Conservation (phyloP, 495 filamentous ascomycete genomes). For the Cryomyces minteri region DNA sequence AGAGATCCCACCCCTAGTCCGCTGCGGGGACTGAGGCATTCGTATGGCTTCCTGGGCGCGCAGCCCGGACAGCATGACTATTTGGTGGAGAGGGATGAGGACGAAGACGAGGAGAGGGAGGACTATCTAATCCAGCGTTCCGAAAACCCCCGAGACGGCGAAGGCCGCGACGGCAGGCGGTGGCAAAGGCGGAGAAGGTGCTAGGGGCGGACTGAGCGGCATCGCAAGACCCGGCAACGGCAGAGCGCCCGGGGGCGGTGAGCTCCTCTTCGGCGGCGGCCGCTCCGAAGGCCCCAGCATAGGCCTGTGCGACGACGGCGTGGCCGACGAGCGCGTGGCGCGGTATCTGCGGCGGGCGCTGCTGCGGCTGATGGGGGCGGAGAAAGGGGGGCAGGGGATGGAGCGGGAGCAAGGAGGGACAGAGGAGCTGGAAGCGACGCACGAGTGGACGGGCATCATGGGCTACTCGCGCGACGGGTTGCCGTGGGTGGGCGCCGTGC, state of each 20-base stretch:
- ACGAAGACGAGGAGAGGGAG: too few relatives aligned
- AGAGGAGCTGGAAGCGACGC: conserved; percentile 30
- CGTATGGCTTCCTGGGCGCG: conserved; percentile 41
- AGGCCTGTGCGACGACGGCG: conserved; percentile 35
- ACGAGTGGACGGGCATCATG: conserved; percentile 74
- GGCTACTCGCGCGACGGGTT: conserved; percentile 49
- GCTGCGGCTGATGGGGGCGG: conserved; percentile 20
- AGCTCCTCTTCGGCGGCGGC: conserved; percentile 52
- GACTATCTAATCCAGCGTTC: conserved; percentile 61
- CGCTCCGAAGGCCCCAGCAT: conserved; percentile 32
- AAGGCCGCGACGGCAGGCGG: conserved; percentile 15
- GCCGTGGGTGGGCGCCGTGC: conserved; percentile 49
- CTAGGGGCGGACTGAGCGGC: neutral
- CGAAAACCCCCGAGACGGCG: conserved; percentile 15
- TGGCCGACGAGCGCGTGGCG: conserved; percentile 32
- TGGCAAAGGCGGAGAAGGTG: neutral
- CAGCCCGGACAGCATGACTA: neutral
- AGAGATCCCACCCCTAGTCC: neutral
- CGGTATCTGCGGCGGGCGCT: conserved; percentile 31
- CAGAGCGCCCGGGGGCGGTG: conserved; percentile 16
- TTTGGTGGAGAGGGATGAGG: too few relatives aligned
- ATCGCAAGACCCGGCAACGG: neutral
- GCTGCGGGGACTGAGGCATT: conserved; percentile 17
- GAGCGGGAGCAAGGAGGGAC: too few relatives aligned
- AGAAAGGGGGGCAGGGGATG: conserved; percentile 13